These are phyloP conservation scores for Penicillium soppii DNA, from an alignment of 495 filamentous ascomycete species.

Conservation along the genomic window DNA sequence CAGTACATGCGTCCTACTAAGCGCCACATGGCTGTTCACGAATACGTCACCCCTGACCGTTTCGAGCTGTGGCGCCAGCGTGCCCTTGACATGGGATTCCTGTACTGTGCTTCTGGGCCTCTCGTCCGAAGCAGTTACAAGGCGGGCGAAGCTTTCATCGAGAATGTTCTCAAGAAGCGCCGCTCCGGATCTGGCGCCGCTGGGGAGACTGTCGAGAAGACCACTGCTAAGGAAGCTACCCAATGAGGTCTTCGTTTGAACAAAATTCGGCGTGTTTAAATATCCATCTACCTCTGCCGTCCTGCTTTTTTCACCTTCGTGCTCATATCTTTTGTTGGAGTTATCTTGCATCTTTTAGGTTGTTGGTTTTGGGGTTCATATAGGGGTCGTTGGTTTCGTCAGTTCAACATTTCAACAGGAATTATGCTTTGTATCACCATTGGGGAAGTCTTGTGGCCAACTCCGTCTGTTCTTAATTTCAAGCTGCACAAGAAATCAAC, in stretches of 20 bases:
- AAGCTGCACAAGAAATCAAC: conserved; percentile 7
- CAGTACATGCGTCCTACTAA: conserved; percentile 99
- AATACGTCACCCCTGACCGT: conserved; percentile 84
- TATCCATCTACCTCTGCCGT: background rate
- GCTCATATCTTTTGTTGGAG: conserved; percentile 16
- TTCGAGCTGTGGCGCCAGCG: conserved; percentile 91
- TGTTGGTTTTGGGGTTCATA: conserved; percentile 13
- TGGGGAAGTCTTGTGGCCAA: background rate
- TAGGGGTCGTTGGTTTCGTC: conserved; percentile 5
- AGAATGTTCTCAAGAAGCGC: conserved; percentile 94
- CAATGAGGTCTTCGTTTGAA: conserved; percentile 20
- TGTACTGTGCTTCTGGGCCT: conserved; percentile 93
- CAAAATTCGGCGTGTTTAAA: background rate
- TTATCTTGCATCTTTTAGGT: conserved; percentile 21
- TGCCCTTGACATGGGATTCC: conserved; percentile 91
- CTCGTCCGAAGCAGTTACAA: conserved; percentile 94
- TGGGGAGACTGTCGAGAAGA: conserved; percentile 21
- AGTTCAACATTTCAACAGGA: conserved; percentile 19
- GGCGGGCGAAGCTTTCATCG: conserved; percentile 96
- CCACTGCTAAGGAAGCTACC: conserved; percentile 27
- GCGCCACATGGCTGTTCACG: conserved; percentile 92
- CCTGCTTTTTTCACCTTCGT: background rate
- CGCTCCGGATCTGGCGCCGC: conserved; percentile 37
- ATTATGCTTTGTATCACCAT: conserved; percentile 19
- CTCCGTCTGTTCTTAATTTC: background rate